These are phyloP conservation scores for Aspergillus candidus DNA, from an alignment of 2,329 filamentous ascomycete genomes.

Conservation along the genomic window DNA sequence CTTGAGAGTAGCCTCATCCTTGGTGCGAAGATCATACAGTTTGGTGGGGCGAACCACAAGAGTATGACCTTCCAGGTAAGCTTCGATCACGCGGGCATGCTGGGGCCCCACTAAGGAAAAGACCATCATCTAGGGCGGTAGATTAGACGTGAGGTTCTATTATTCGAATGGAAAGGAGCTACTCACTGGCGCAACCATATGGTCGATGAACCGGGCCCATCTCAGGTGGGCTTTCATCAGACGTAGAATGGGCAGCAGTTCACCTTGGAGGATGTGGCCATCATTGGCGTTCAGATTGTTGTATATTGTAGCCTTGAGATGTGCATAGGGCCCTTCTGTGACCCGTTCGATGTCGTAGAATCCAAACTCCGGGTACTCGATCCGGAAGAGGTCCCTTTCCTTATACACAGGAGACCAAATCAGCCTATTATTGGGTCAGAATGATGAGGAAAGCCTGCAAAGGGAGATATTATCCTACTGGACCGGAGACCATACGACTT, in stretches of 20 bases:
- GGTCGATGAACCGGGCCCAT: neutral
- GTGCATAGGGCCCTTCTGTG: too few relatives aligned
- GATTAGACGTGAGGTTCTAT: too few relatives aligned
- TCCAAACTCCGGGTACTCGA: too few relatives aligned
- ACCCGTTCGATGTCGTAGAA: too few relatives aligned
- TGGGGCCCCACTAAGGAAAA: conserved; percentile 5
- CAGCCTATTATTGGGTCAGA: too few relatives aligned
- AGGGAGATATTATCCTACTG: too few relatives aligned
- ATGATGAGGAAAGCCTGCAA: too few relatives aligned
- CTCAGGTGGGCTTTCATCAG: neutral
- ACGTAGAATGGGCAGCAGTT: neutral
- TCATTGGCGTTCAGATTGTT: neutral
- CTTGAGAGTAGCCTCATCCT: neutral
- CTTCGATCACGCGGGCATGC: conserved; percentile 6
- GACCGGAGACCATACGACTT: too few relatives aligned
- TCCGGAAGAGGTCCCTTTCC: too few relatives aligned
- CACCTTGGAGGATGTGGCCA: neutral
- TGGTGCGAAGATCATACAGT: conserved; percentile 3
- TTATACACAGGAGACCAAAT: too few relatives aligned
- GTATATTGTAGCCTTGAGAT: neutral
- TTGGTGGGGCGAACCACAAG: conserved; percentile 1
- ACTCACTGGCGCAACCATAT: neutral
- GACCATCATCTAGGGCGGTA: neutral
- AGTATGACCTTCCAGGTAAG: conserved; percentile 1
- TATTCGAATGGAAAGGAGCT: neutral